These are phyloP conservation scores for Tephrocybe sp. DNA, from an alignment of 768 basidiomycete species.

Conservation along the genomic window DNA sequence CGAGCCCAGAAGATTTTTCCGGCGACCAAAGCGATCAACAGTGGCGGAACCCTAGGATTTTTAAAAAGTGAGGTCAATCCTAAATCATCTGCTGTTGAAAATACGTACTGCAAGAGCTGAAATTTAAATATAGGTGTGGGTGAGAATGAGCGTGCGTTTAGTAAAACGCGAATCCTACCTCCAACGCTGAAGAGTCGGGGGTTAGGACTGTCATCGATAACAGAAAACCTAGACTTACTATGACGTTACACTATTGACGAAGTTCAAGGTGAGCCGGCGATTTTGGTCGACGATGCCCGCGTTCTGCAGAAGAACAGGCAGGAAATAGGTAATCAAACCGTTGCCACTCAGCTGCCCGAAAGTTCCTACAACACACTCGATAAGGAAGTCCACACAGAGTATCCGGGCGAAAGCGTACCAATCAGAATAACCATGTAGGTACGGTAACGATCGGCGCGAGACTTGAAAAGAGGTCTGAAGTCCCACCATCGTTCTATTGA, in stretches of 20 bases:
- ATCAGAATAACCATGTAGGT: conserved; percentile 52
- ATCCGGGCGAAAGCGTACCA: conserved; percentile 25
- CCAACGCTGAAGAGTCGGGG: conserved; percentile 26
- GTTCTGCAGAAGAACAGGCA: conserved; percentile 44
- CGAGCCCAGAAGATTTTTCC: conserved; percentile 41
- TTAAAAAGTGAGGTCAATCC: background rate
- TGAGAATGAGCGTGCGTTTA: background rate
- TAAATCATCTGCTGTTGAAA: background rate
- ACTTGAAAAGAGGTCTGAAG: conserved; percentile 50
- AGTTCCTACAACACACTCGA: conserved; percentile 18
- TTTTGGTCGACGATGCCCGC: conserved; percentile 45
- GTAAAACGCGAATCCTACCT: conserved; percentile 24
- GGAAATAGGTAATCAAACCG: conserved; percentile 49
- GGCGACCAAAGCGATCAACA: conserved; percentile 49
- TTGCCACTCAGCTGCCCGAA: conserved; percentile 49
- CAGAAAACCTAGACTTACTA: conserved; percentile 28
- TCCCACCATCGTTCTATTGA: conserved; percentile 49
- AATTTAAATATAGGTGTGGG: background rate
- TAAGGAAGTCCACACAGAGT: background rate
- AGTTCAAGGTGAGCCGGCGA: conserved; percentile 44
- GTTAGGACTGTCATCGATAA: background rate
- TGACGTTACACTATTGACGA: conserved; percentile 52
- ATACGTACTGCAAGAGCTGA: conserved; percentile 5
- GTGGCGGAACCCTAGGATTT: conserved; percentile 39
- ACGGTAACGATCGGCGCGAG: conserved; percentile 43